Base-by-base conservation (phyloP, 2,329 filamentous ascomycete species). In the Aspergillus sp. region DNA sequence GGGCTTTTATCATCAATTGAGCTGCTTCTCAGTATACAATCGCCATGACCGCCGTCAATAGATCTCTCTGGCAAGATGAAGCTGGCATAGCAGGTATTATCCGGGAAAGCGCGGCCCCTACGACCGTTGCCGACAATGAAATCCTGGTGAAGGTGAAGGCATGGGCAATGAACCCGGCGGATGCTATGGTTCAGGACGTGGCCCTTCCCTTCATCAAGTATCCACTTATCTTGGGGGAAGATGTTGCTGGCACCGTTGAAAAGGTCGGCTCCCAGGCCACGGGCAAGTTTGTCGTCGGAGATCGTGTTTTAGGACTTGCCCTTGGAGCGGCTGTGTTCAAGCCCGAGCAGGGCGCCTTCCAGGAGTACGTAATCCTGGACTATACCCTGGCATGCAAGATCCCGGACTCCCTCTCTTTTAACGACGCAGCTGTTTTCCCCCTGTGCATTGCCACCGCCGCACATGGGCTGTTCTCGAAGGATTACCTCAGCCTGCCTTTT, bases 231-330 rank as follows among this genome's bases (percentile, higher is more conserved):
- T 57, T 73, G 17, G 76, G 76, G 3, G 62, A 59, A 11, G 76
- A 78, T 56, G 64, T 76, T 4, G 72, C 74, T 2, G 76, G 76
- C n/a, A 72, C 74, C 52, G 66, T 78, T 11, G 57, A 72, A 24
- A 73, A 77, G 53, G 67, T 78, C 9, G 78, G 76, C 3, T 64
- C 72, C 26, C 66, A 65, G 6, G 75, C 79, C 3, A 70, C 70
- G 6, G 65, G n/a, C 43, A 42, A 74, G 20, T 70, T 76, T 54
- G 66, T 71, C 56, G 66, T 72, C 41, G 75, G 75, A 4, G 69
- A 75, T 50, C 68, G 73, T 24, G 74, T 78, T 8, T 64, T 76
- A 24, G 75, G 57, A 17, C 36, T 53, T 14, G 24, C 47, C n/a
- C 13, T 38, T 13, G 36, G 36, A 16, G 36, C 36, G 14, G 36